Percentiles rank a stretch among this genome's conserved stretches.
Evolutionary conservation across 2,329 filamentous ascomycete species (phyloP).

Genomic region (Plectosphaerella plurivora): DNA sequence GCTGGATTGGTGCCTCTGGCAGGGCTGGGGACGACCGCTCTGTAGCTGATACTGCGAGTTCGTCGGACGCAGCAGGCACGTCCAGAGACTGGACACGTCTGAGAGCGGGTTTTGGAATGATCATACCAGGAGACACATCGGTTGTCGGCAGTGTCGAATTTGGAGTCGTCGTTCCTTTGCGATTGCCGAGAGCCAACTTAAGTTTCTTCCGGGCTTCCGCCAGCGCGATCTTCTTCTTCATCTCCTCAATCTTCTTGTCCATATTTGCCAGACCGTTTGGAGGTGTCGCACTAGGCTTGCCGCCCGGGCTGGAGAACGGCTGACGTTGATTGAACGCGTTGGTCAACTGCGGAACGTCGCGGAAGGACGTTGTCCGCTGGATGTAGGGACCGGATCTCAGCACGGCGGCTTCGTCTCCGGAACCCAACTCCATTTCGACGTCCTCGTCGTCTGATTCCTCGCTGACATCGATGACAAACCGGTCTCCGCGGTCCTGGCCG

Average conservation of each 20-base stretch:
- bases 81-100: conserved; percentile 14
- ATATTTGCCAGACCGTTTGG: conserved; percentile 39
- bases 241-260: conserved; percentile 55
- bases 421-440: conserved; percentile 64
- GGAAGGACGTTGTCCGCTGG: conserved; percentile 30
- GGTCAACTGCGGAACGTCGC: conserved; percentile 39
- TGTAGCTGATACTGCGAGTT: not conserved
- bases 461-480: conserved; percentile 80
- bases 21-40: conserved; percentile 16
- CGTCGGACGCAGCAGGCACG: conserved; percentile 11
- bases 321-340: conserved; percentile 33
- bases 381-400: conserved; percentile 37
- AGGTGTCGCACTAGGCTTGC: conserved; percentile 28
- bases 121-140: conserved; percentile 6
- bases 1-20: conserved; percentile 15
- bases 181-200: conserved; percentile 16
- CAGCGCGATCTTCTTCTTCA: conserved; percentile 55
- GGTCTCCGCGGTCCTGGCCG: conserved; percentile 52
- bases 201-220: conserved; percentile 51
- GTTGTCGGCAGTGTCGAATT: conserved; percentile 8
- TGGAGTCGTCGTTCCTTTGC: conserved; percentile 1
- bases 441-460: conserved; percentile 62
- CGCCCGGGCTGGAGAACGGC: conserved; percentile 30
- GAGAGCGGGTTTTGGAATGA: conserved; percentile 8
- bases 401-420: conserved; percentile 38